Base-by-base conservation (phyloP, 225 moss, liverwort and hornwort species). In the Ulota crispa region DNA sequence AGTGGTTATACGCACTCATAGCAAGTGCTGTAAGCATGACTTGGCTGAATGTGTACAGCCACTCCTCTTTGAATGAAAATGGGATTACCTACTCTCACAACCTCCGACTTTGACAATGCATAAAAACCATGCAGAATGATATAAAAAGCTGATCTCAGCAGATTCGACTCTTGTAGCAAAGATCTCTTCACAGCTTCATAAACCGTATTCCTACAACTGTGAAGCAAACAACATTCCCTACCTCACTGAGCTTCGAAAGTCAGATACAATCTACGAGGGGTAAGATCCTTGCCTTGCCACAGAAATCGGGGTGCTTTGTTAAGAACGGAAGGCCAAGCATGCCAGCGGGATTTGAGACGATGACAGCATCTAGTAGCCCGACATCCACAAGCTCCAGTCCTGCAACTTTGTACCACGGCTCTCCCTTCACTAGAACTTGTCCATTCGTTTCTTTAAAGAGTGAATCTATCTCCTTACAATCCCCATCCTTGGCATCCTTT, bases 271-370 rank as follows among this genome's bases (percentile, higher is more conserved):
- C 39, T 66, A 18, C 66, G 19, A 66, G 15, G 24, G 57, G 27
- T 12, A 60, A 31, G 55, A 70, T 21, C 3, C 67, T 86, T 83
- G 87, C 96, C 94, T 96, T 92, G 80, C 89, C 94, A 70, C 85
- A 81, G 75, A 94, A 99, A 77, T 93, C 91, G 63, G 94, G 93
- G 75, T 95, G 88, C 70, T 88, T 92, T 70, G 89, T 88, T 27
- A 98, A 83, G 55, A 95, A 88, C 24, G 98, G 98, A 72, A 98
- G 89, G 32, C 98, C 95, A 82, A 99, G 87, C 95, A 99, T 94
- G 77, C 88, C 93, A n/a, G 89, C 70, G 16, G 98, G 94, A 64
- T 89, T 99, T 26, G 98, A 96, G 83, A 99, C 77, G 59, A 98
- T 77, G 74, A 99, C 91, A 12, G 88, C 95, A 86, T 99, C 93